Evolutionary conservation across 306 rosid genomes (phyloP).

Genomic region (peach (Prunus persica)): Prunus_persica_NCBIv2 NC_034013.1:1868001-1868500

Average conservation of each 20-base stretch:
- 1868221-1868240: background rate
- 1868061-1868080: background rate
- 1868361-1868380: background rate
- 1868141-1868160: background rate
- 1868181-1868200: no score
- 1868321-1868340: background rate
- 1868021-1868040: background rate
- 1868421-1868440: background rate
- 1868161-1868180: background rate
- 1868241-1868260: background rate
- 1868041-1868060: background rate
- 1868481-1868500: background rate
- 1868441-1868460: background rate
- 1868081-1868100: background rate
- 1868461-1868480: background rate
- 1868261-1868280: background rate
- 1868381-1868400: background rate
- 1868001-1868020: no score
- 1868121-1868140: background rate
- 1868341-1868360: background rate
- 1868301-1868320: background rate
- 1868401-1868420: background rate
- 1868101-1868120: background rate
- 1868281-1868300: background rate
- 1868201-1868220: background rate